These are phyloP conservation scores for Tolypocladium guangdongense DNA, from an alignment of 2,329 filamentous ascomycete species.

Conservation along the genomic window DNA sequence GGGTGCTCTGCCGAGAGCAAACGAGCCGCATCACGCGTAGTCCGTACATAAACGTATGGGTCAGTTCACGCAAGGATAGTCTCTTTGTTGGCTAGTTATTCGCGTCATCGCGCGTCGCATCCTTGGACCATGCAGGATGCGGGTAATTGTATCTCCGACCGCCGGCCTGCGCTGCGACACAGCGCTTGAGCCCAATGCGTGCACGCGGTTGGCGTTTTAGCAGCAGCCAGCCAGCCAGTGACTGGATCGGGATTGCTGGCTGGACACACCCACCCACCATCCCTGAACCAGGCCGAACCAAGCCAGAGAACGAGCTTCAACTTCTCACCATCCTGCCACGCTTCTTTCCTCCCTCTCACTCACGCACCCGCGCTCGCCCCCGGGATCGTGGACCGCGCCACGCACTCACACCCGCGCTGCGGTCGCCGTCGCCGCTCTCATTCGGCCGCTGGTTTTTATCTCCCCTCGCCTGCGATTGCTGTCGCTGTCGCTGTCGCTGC, in stretches of 20 bases:
- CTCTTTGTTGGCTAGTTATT: neutral
- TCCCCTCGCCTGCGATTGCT: neutral
- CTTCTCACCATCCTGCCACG: conserved; percentile 10
- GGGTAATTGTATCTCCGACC: neutral
- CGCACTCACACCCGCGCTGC: conserved; percentile 4
- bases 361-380: neutral
- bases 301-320: conserved; percentile 12
- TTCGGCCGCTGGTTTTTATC: conserved; percentile 1
- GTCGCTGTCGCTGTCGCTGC: neutral
- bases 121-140: neutral
- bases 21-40: neutral
- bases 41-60: no score
- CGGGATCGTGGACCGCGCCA: conserved; percentile 9
- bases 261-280: conserved; percentile 4
- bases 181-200: neutral
- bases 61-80: neutral
- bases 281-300: neutral
- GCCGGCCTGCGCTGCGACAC: neutral
- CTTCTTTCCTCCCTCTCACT: conserved; percentile 8
- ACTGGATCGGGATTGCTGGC: neutral
- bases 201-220: neutral
- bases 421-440: conserved; percentile 7
- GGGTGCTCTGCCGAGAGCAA: neutral
- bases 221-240: neutral
- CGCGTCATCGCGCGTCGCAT: neutral